phyloP scores from a whole-genome alignment of 2,329 filamentous ascomycete genomes.

The Emmonsia crescens region DNA sequence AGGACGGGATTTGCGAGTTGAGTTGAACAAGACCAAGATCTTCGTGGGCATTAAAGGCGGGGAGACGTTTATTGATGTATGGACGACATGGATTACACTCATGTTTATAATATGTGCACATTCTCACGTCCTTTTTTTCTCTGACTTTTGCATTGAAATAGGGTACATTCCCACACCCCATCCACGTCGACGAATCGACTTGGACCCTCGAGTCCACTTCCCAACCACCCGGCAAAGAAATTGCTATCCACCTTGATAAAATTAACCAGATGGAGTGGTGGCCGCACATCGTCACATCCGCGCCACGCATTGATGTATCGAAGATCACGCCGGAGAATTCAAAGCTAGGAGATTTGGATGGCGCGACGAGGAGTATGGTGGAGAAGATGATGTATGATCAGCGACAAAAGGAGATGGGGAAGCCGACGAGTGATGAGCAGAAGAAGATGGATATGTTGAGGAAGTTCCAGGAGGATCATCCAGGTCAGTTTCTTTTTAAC shows the following conservation, averaged over 20 bases:
- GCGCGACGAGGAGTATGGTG: conserved; percentile 90
- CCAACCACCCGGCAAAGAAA: conserved; percentile 50
- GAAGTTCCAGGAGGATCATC: conserved; percentile 78
- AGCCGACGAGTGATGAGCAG: conserved; percentile 86
- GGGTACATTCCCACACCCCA: conserved; percentile 73
- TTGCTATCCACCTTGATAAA: conserved; percentile 89
- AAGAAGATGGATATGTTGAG: conserved; percentile 87
- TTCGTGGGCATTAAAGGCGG: conserved; percentile 81
- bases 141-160: conserved; percentile 28
- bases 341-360: conserved; percentile 84
- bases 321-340: conserved; percentile 92
- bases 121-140: background rate
- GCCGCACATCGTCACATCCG: conserved; percentile 76
- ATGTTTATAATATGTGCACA: background rate
- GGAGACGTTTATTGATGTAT: conserved; percentile 68
- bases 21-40: conserved; percentile 68
- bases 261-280: conserved; percentile 98
- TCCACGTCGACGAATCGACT: conserved; percentile 77
- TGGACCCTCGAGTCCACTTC: conserved; percentile 75
- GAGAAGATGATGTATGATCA: conserved; percentile 99
- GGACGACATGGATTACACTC: conserved; percentile 13
- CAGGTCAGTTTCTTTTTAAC: conserved; percentile 25
- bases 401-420: conserved; percentile 84
- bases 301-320: conserved; percentile 85
- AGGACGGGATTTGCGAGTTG: conserved; percentile 70